phyloP scores from a whole-genome alignment of 176 grass and related monocot species.

The Triticum timopheevii region DNA sequence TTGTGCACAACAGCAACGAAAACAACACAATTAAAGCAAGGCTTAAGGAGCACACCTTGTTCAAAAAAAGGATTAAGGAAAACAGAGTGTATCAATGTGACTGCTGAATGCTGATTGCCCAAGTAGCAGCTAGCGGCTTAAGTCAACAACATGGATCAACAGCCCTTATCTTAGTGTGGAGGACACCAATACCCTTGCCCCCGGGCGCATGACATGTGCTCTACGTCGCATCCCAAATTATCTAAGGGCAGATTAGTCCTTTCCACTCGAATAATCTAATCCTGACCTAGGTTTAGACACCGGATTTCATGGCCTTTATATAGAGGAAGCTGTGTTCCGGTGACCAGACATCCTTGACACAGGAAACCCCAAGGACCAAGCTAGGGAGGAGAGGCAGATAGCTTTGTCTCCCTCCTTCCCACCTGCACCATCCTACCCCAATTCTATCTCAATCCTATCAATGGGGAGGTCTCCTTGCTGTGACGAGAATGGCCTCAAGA shows the following conservation, averaged over 20 bases:
- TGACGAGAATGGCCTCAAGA: slow-evolving; percentile 90
- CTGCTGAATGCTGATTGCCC: neutral
- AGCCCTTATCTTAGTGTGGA: slow-evolving; percentile 10
- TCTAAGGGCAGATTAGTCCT: slow-evolving; percentile 24
- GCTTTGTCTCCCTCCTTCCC: slow-evolving; percentile 42
- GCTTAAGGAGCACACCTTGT: neutral
- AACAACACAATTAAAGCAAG: neutral
- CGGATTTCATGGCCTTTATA: slow-evolving; percentile 43
- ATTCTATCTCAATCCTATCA: slow-evolving; percentile 33
- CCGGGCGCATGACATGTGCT: neutral
- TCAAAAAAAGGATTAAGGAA: neutral
- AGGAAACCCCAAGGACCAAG: slow-evolving; percentile 23
- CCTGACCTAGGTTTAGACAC: slow-evolving; percentile 15
- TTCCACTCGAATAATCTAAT: slow-evolving; percentile 9
- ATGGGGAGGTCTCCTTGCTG: slow-evolving; percentile 93
- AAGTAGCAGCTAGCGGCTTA: neutral
- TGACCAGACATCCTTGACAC: slow-evolving; percentile 50
- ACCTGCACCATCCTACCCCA: slow-evolving; percentile 31
- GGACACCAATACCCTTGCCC: slow-evolving; percentile 17
- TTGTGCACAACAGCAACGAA: neutral
- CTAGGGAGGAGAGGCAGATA: slow-evolving; percentile 22
- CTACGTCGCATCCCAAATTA: neutral
- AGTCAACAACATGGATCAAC: slow-evolving; percentile 17
- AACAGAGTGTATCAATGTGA: neutral
- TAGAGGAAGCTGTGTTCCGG: slow-evolving; percentile 64